Percentiles rank a stretch among this genome's conserved stretches.
These are phyloP conservation scores for Lupinus albus DNA, from an alignment of 306 rosid species.

Conservation along the genomic window DNA sequence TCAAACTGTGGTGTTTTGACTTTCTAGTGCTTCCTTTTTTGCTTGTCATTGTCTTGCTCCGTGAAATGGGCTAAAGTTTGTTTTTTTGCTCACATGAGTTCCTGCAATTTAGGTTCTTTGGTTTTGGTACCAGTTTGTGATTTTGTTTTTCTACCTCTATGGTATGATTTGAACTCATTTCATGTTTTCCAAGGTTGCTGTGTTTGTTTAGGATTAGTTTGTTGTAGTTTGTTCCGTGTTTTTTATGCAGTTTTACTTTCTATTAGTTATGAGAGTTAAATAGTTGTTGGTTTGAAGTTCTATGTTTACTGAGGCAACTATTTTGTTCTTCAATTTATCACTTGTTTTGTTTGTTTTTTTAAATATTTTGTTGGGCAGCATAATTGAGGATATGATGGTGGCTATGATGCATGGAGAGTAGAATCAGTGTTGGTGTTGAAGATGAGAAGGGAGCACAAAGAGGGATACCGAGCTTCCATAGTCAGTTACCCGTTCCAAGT, in stretches of 20 bases:
- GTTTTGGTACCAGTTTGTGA: constrained; percentile 15
- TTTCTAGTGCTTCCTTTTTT: constrained; percentile 37
- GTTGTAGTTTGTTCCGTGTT: neutral
- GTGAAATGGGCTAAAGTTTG: constrained; percentile 27
- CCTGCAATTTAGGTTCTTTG: constrained; percentile 34
- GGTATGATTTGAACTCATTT: constrained; percentile 33
- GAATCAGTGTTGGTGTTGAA: constrained; percentile 47
- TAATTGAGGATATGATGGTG: constrained; percentile 35
- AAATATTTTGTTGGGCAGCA: constrained; percentile 15
- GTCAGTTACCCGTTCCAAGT: constrained; percentile 41
- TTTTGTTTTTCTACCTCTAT: neutral
- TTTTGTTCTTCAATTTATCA: constrained; percentile 29
- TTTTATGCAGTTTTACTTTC: constrained; percentile 30
- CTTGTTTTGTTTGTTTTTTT: constrained; percentile 37
- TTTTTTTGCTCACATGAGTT: constrained; percentile 2
- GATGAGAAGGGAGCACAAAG: constrained; percentile 52
- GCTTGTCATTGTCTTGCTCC: constrained; percentile 31
- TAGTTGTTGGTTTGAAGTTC: constrained; percentile 6
- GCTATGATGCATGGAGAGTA: constrained; percentile 44
- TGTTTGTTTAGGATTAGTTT: constrained; percentile 2
- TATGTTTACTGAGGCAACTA: constrained; percentile 27
- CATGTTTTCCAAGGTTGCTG: constrained; percentile 19
- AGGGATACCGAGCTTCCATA: constrained; percentile 59
- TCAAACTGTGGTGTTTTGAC: constrained; percentile 48
- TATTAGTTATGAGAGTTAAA: constrained; percentile 12